Conservation (phyloP, 2,329 filamentous ascomycete genomes). For the Aureobasidium sp. region DNA sequence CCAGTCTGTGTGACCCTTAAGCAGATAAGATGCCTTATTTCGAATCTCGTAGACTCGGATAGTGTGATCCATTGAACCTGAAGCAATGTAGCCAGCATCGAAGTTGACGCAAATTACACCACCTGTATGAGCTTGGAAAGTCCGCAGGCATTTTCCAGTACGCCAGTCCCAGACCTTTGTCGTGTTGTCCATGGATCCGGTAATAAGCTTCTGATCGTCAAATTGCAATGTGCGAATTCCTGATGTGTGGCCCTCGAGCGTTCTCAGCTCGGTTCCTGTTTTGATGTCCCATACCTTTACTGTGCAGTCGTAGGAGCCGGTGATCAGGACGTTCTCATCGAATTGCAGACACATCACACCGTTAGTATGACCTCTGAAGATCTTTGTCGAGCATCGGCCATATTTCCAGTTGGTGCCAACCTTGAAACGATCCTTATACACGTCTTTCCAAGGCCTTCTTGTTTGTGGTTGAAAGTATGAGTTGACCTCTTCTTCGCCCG, state of each 20-base stretch:
- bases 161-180: slow-evolving; percentile 97
- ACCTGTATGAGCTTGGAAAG: slow-evolving; percentile 66
- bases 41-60: slow-evolving; percentile 91
- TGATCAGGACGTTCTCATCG: slow-evolving; percentile 83
- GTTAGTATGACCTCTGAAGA: slow-evolving; percentile 80
- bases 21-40: slow-evolving; percentile 67
- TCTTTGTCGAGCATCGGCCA: slow-evolving; percentile 74
- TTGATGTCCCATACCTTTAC: slow-evolving; percentile 96
- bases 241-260: slow-evolving; percentile 69
- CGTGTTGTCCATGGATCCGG: slow-evolving; percentile 77
- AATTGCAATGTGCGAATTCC: slow-evolving; percentile 89
- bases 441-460: slow-evolving; percentile 79
- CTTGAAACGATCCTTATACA: slow-evolving; percentile 91
- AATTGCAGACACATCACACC: slow-evolving; percentile 75
- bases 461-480: slow-evolving; percentile 42
- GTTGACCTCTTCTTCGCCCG: slow-evolving; percentile 20
- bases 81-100: slow-evolving; percentile 73
- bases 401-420: slow-evolving; percentile 98
- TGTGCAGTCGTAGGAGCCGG: slow-evolving; percentile 88
- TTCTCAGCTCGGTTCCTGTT: slow-evolving; percentile 77
- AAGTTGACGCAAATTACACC: slow-evolving; percentile 87
- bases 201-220: slow-evolving; percentile 84
- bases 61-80: slow-evolving; percentile 80
- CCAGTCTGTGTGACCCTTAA: slow-evolving; percentile 86
- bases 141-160: slow-evolving; percentile 78